A percentile compares a stretch with the other conserved stretches of the same genome.
Conservation (phyloP, 2,329 filamentous ascomycete species). For the Alternaria conjuncta region DNA sequence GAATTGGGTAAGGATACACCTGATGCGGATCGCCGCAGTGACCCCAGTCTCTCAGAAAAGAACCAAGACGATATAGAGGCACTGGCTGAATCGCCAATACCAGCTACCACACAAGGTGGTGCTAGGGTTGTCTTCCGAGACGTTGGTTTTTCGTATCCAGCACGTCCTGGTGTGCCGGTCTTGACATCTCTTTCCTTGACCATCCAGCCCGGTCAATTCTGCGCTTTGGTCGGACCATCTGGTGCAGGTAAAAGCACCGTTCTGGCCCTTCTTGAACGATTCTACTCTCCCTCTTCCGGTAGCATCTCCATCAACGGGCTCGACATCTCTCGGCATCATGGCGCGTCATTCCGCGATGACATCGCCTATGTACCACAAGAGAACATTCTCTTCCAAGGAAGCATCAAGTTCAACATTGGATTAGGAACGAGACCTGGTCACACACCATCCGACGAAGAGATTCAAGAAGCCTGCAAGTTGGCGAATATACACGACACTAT, state of each 20-base stretch:
- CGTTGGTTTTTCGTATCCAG: conserved; percentile 70
- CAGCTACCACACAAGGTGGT: conserved; percentile 69
- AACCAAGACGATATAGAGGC: conserved; percentile 44
- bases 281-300: conserved; percentile 61
- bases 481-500: conserved; percentile 77
- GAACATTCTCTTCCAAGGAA: conserved; percentile 57
- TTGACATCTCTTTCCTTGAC: conserved; percentile 63
- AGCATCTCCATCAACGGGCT: conserved; percentile 60
- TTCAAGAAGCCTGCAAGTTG: conserved; percentile 69
- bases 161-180: conserved; percentile 64
- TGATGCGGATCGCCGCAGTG: conserved; percentile 73
- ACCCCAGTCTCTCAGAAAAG: conserved; percentile 75
- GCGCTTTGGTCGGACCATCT: conserved; percentile 69
- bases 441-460: conserved; percentile 64
- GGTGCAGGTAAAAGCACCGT: conserved; percentile 73
- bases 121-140: conserved; percentile 62
- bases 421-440: conserved; percentile 60
- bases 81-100: conserved; percentile 52
- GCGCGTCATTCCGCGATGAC: conserved; percentile 51
- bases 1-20: conserved; percentile 38
- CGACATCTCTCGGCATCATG: conserved; percentile 52
- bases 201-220: conserved; percentile 66
- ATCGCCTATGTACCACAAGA: conserved; percentile 58
- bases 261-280: conserved; percentile 60
- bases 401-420: conserved; percentile 55